phyloP scores from a whole-genome alignment of 768 basidiomycete genomes.

The Clathrus columnatus region DNA sequence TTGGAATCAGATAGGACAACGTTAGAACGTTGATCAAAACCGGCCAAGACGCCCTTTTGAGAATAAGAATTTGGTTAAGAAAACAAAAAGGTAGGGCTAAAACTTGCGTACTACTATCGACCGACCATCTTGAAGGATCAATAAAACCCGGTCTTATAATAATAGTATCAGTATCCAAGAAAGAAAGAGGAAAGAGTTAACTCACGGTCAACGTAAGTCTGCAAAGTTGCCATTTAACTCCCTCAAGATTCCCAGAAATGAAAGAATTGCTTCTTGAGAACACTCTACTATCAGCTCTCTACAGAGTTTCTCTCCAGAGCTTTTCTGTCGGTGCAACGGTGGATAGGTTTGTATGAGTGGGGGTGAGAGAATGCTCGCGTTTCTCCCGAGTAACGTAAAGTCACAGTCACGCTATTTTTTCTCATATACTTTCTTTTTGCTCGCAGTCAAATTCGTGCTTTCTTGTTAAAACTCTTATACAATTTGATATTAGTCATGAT shows the following conservation, averaged over 20 bases:
- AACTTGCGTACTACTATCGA: constrained; percentile 70
- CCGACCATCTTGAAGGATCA: constrained; percentile 94
- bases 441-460: no score
- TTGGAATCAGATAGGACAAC: constrained; percentile 90
- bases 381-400: no score
- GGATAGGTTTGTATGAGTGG: no score
- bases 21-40: constrained; percentile 93
- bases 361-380: no score
- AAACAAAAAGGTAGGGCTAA: not conserved
- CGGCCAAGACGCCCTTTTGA: constrained; percentile 75
- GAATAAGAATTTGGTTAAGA: not conserved
- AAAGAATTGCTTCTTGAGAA: not conserved
- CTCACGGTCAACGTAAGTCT: constrained; percentile 86
- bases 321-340: no score
- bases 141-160: constrained; percentile 82
- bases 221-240: constrained; percentile 77
- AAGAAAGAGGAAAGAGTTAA: constrained; percentile 5
- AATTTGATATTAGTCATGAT: no score
- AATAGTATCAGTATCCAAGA: not conserved
- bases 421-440: no score
- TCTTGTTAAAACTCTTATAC: no score
- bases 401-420: no score
- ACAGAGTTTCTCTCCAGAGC: no score
- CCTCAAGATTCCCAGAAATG: not conserved
- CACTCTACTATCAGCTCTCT: no score